Conservation (phyloP, 495 filamentous ascomycete genomes). For the Xylaria sp. region DNA sequence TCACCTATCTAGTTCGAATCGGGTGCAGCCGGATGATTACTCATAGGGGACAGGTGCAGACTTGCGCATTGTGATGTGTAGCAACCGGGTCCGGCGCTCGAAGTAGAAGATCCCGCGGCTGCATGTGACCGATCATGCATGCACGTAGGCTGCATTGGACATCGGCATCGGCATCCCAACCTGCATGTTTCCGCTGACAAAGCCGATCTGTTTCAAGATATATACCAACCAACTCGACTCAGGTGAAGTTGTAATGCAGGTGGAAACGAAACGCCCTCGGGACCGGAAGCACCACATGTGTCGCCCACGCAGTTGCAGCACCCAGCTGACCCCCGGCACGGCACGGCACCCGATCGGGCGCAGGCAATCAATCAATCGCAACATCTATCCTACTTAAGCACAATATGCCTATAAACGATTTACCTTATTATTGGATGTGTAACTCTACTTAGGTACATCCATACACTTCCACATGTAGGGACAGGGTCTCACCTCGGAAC, state of each 20-base stretch:
- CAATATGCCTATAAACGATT: neutral
- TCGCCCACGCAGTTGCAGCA: neutral
- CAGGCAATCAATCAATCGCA: too few relatives aligned
- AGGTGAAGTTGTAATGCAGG: neutral
- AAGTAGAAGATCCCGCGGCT: slow-evolving; percentile 11
- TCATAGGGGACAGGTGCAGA: slow-evolving; percentile 1
- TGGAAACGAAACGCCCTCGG: neutral
- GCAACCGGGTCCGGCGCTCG: slow-evolving; percentile 4
- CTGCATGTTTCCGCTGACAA: slow-evolving; percentile 8
- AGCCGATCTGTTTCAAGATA: slow-evolving; percentile 10
- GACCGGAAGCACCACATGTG: neutral
- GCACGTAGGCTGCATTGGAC: slow-evolving; percentile 3
- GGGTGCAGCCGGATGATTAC: slow-evolving; percentile 10
- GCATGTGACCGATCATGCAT: slow-evolving; percentile 25
- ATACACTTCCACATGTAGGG: too few relatives aligned
- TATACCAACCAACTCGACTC: neutral
- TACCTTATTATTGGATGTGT: neutral
- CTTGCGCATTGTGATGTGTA: slow-evolving; percentile 18
- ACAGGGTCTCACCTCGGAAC: too few relatives aligned
- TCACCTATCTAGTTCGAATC: neutral
- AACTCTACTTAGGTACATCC: too few relatives aligned
- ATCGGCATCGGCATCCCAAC: slow-evolving; percentile 14
- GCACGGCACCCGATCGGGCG: neutral
- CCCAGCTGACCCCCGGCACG: neutral
- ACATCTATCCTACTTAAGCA: too few relatives aligned